Conservation (phyloP, 163 green algal species). For the Prototheca cutis region DNA sequence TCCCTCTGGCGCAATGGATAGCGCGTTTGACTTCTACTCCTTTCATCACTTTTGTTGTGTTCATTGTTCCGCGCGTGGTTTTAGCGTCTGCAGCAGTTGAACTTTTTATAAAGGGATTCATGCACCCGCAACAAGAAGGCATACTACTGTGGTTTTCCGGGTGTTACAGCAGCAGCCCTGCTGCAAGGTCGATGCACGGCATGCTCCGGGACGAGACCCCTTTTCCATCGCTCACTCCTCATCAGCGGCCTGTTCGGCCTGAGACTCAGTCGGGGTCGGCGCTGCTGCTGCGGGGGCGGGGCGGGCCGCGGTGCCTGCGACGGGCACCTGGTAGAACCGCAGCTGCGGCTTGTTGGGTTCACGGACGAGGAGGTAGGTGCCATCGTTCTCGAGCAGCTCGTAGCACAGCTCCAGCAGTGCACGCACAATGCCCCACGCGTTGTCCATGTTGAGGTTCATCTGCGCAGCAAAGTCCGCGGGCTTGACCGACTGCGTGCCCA, state of each 20-base stretch:
- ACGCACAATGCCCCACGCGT: slow-evolving; percentile 91
- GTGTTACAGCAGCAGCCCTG: too few species aligned
- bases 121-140: too few species aligned
- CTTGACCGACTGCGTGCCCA: slow-evolving; percentile 92
- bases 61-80: not conserved
- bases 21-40: slow-evolving; percentile 15
- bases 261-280: too few species aligned
- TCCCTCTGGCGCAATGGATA: slow-evolving; percentile 16
- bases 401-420: slow-evolving; percentile 68
- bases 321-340: slow-evolving; percentile 66
- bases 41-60: slow-evolving; percentile 2
- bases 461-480: slow-evolving; percentile 85
- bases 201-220: too few species aligned
- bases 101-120: not conserved
- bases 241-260: too few species aligned
- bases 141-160: too few species aligned
- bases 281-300: too few species aligned
- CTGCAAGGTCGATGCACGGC: too few species aligned
- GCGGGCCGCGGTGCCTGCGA: too few species aligned
- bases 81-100: not conserved
- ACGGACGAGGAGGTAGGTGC: slow-evolving; percentile 88
- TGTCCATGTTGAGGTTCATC: slow-evolving; percentile 91
- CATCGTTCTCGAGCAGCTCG: slow-evolving; percentile 57
- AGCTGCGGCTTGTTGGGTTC: slow-evolving; percentile 81
- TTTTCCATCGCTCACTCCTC: too few species aligned